Evolutionary conservation across 495 filamentous ascomycete genomes (phyloP).

Genomic region (Lasiosphaeria ovina): DNA sequence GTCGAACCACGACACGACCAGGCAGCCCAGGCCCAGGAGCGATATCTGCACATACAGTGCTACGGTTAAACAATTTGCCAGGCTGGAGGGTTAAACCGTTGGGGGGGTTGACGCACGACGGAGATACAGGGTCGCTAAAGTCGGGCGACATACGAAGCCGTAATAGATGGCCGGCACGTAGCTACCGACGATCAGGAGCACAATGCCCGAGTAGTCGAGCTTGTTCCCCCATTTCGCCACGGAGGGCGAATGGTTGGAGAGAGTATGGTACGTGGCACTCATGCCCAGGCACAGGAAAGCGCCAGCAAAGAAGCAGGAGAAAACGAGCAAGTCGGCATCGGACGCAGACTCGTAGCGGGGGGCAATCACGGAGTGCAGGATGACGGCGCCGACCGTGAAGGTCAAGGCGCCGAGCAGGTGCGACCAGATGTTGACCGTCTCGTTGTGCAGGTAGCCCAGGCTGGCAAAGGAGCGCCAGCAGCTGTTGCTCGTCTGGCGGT

Average conservation of each 20-base stretch:
- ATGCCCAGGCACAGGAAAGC: constrained; percentile 77
- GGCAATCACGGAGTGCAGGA: constrained; percentile 41
- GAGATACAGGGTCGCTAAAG: constrained; percentile 65
- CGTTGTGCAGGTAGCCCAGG: constrained; percentile 63
- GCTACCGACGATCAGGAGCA: constrained; percentile 82
- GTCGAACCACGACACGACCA: constrained; percentile 70
- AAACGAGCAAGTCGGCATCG: constrained; percentile 63
- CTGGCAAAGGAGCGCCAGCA: constrained; percentile 34
- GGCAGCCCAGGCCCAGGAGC: constrained; percentile 70
- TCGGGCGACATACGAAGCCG: constrained; percentile 68
- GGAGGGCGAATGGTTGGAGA: constrained; percentile 41
- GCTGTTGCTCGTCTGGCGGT: constrained; percentile 41
- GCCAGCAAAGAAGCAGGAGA: constrained; percentile 76
- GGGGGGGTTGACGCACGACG: constrained; percentile 52
- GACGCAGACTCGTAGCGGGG: constrained; percentile 68
- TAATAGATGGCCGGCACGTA: constrained; percentile 87
- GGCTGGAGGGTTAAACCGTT: not conserved
- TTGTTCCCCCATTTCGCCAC: constrained; percentile 51
- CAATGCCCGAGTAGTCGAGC: constrained; percentile 90
- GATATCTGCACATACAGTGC: constrained; percentile 57
- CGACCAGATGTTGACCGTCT: constrained; percentile 91
- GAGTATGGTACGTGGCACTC: constrained; percentile 67
- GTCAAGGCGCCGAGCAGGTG: constrained; percentile 68
- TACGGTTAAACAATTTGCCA: not conserved
- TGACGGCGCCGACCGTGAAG: constrained; percentile 40